A percentile compares a stretch with the other conserved stretches of the same genome.
These are phyloP conservation scores for Aspergillus ochraceoroseus DNA, from an alignment of 2,329 filamentous ascomycete species.

Conservation along the genomic window DNA sequence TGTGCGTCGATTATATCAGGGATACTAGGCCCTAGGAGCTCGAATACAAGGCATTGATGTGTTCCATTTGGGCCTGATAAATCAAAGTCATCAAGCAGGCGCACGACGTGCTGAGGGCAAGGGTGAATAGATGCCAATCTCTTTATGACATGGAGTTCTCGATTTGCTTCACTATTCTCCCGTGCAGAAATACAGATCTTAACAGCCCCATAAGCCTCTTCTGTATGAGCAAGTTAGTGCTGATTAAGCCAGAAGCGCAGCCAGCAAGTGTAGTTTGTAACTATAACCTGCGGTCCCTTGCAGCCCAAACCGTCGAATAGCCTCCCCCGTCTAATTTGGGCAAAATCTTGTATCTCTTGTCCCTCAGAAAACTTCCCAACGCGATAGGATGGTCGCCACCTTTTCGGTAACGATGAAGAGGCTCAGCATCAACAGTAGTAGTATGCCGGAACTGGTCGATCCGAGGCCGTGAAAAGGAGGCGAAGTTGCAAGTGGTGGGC, in stretches of 20 bases:
- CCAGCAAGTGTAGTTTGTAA: too few species aligned
- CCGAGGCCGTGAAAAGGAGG: too few species aligned
- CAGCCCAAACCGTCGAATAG: constrained; percentile 37
- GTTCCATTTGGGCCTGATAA: constrained; percentile 43
- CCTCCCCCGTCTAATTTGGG: constrained; percentile 39
- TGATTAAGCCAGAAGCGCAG: too few species aligned
- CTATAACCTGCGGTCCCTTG: constrained; percentile 31
- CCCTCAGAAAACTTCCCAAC: constrained; percentile 28
- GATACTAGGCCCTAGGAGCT: constrained; percentile 42
- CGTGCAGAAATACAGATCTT: constrained; percentile 23
- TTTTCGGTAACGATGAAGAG: constrained; percentile 8
- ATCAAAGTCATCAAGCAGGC: constrained; percentile 38
- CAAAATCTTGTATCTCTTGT: constrained; percentile 34
- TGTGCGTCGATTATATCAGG: constrained; percentile 35
- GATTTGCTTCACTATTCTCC: constrained; percentile 9
- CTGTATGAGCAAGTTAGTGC: too few species aligned
- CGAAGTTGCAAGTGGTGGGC: too few species aligned
- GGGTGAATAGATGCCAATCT: constrained; percentile 15
- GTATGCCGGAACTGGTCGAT: neutral
- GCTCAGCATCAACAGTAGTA: constrained; percentile 4
- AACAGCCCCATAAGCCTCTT: too few species aligned
- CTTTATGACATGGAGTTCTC: constrained; percentile 20
- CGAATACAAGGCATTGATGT: constrained; percentile 45
- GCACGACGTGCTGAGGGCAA: constrained; percentile 31
- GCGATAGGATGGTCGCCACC: constrained; percentile 36